These are phyloP conservation scores for Hypoxylon sp. DNA, from an alignment of 2,329 filamentous ascomycete species.

Conservation along the genomic window DNA sequence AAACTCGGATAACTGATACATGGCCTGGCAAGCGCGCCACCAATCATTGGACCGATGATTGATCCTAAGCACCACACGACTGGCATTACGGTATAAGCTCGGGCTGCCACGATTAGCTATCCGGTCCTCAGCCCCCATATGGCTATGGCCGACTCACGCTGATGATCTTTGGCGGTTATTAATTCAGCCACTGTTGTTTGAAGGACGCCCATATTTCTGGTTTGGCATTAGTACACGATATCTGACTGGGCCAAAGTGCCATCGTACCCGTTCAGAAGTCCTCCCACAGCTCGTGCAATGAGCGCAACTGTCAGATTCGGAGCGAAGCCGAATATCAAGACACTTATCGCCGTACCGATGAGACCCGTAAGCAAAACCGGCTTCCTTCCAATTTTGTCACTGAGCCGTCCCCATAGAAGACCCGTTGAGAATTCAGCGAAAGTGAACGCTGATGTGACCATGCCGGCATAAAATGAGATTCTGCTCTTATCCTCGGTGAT, in stretches of 20 bases:
- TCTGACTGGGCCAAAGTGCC: constrained; percentile 43
- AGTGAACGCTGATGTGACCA: constrained; percentile 96
- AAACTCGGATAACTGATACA: constrained; percentile 83
- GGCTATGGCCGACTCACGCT: constrained; percentile 70
- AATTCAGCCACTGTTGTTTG: constrained; percentile 96
- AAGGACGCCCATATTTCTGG: constrained; percentile 91
- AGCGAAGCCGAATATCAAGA: constrained; percentile 92
- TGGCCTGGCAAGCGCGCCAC: constrained; percentile 89
- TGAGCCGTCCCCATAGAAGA: constrained; percentile 92
- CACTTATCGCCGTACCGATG: constrained; percentile 90
- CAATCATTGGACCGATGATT: constrained; percentile 92
- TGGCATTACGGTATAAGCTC: constrained; percentile 97
- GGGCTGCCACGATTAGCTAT: constrained; percentile 68
- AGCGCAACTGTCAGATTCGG: constrained; percentile 85
- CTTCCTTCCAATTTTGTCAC: constrained; percentile 92
- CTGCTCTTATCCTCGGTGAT: constrained; percentile 83
- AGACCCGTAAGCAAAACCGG: constrained; percentile 92
- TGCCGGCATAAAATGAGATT: constrained; percentile 92
- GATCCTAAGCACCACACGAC: constrained; percentile 98
- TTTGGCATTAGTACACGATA: constrained; percentile 50
- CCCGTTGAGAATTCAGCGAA: constrained; percentile 95
- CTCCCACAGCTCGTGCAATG: constrained; percentile 88
- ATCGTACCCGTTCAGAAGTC: constrained; percentile 88
- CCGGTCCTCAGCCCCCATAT: constrained; percentile 9
- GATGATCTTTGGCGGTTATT: constrained; percentile 92